Base-by-base conservation (phyloP, 1,284 basidiomycete species). In the Trametes hirsuta region DNA sequence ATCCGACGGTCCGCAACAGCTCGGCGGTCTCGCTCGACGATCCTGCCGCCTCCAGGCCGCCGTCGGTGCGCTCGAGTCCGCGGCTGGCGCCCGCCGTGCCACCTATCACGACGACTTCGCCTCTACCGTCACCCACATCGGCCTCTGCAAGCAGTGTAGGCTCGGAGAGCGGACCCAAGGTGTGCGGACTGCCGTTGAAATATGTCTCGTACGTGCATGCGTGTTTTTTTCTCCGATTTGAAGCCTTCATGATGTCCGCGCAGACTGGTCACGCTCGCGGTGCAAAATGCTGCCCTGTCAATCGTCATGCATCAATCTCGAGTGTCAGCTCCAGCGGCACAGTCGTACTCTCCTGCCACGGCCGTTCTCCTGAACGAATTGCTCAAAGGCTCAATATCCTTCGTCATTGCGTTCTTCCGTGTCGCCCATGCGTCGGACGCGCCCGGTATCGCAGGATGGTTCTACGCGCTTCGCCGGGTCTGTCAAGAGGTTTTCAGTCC, bases 291-390 rank as follows among this genome's bases (percentile, higher is more conserved):
- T 40, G 87, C 92, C n/a, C 80, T 98, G 57, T 94, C 94, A 57
- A 94, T 98, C 70, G 91, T 98, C 66, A 95, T 98, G 93, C 94
- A 97, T 79, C 94, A 96, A 76, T 97, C 95, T 30, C 88, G 95
- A 55, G 91, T 97, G 60, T 90, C 91, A 2, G 91, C 85, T 0
- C 86, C 93, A 2, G 78, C 88, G 0, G 79, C 86, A 40, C 82
- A 89, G 22, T 77, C 90, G 22, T 99, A 98, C 76, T 97, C 94
- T 3, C 94, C 96, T 4, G 94, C 95, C 2, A 85, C 94, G 0
- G 97, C 97, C 10, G 96, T 98, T 21, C 84, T 98, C 36, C 79
- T 98, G 67, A 96, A 95, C 75, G 97, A 99, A 77, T 78, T 98
- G 34, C 81, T 98, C 66, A 98, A 99, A 75, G 94, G 94, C 54